Evolutionary conservation across 345 rosid species (phyloP), one percentile per base, ranked within the genome.

Genomic region (Rhodomyrtus tomentosa): DNA sequence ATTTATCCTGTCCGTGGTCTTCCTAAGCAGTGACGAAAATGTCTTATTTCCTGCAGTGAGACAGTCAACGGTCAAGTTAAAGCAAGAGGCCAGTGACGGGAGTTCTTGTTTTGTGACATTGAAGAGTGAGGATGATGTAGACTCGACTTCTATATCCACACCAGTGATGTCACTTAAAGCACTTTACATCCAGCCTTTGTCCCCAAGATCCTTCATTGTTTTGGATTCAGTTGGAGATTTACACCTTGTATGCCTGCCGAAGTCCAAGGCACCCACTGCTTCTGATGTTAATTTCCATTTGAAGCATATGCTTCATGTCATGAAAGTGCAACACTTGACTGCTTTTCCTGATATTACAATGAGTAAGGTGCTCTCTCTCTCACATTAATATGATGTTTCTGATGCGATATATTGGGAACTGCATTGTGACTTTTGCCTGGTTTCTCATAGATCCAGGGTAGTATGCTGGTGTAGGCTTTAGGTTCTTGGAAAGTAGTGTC

Each of bases 261-360:
- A 93, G 86, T 86, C 90, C 84, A 87, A 82, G 55, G 56, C 88
- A 55, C 49, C 59, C 82, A 62, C 83, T 79, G 93, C 91, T 84
- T 84, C 92, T 76, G 90, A 85, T 79, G 81, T 92, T 84, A 83
- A 85, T 76, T 87, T 88, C 89, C 85, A 88, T 62, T 87, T 93
- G 88, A 90, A 87, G 88, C 92, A 82, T 76, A 86, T 94, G 87
- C 94, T 95, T 86, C 91, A 83, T 83, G 82, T 88, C 79, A 91
- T 89, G 92, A 93, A 92, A 86, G 96, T 94, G 88, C 97, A 92
- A 55, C 93, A 91, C 86, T 84, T 94, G 89, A 94, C 95, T 82
- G 85, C 92, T 87, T 85, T 90, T 85, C 96, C 96, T 81, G 96
- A 93, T 85, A 54, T 88, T 83, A 89, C 95, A 51, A 86, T 85